Conservation (phyloP, 2,329 filamentous ascomycete species). For the Macrophomina pseudophaseolina region DNA sequence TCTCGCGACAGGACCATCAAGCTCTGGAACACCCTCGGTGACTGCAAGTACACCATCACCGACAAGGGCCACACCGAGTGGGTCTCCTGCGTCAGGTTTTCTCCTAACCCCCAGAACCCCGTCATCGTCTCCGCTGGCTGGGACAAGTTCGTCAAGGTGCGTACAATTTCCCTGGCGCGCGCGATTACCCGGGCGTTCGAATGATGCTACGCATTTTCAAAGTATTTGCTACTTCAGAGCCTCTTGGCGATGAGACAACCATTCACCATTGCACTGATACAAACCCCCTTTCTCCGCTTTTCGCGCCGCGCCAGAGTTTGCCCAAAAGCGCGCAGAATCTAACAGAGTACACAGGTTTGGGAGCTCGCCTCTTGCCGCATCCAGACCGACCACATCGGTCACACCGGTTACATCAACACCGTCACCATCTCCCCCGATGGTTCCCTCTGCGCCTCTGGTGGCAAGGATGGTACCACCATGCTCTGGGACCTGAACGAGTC, state of each 20-base stretch:
- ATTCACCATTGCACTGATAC: conserved; percentile 86
- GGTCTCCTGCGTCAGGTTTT: conserved; percentile 99
- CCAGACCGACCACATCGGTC: conserved; percentile 99
- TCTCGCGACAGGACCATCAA: conserved; percentile 99
- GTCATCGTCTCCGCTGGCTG: conserved; percentile 98
- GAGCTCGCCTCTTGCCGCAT: conserved; percentile 99
- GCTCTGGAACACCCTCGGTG: conserved; percentile 99
- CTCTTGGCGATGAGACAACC: conserved; percentile 94
- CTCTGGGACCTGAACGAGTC: conserved; percentile 99
- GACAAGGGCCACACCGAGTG: conserved; percentile 99
- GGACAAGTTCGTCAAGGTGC: conserved; percentile 99
- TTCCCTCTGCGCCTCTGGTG: conserved; percentile 97
- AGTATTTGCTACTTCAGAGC: conserved; percentile 99
- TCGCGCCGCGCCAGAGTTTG: background rate
- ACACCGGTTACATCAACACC: conserved; percentile 99
- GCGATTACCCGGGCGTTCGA: conserved; percentile 46
- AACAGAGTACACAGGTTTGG: conserved; percentile 76
- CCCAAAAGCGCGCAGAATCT: conserved; percentile 31
- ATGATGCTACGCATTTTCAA: conserved; percentile 91
- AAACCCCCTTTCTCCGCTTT: conserved; percentile 31
- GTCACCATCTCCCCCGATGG: conserved; percentile 99
- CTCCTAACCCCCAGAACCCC: conserved; percentile 99
- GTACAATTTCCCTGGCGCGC: conserved; percentile 46
- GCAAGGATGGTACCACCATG: conserved; percentile 99
- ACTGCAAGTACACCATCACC: conserved; percentile 99